Evolutionary conservation across 257 asterid species (phyloP).

Genomic region (Nicotiana tabacum): DNA sequence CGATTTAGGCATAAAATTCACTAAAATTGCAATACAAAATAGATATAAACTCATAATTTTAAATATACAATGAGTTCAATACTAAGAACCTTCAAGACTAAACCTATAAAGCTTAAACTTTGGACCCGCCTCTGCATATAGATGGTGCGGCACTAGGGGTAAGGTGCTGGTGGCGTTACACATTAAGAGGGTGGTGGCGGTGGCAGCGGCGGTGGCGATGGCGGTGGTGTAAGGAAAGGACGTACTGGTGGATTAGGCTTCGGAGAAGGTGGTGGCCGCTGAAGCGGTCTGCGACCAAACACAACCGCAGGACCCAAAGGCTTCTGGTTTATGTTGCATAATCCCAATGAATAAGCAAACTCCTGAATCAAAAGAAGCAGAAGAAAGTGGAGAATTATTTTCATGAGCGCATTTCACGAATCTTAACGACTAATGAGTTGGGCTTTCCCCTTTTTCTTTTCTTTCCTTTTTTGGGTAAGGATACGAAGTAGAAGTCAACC

Average conservation of each 20-base stretch:
- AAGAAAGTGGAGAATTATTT: background rate
- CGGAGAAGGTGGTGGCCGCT: background rate
- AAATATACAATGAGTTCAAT: too few species aligned
- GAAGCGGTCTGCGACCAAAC: background rate
- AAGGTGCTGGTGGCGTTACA: background rate
- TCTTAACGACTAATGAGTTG: too few species aligned
- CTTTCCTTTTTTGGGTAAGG: too few species aligned
- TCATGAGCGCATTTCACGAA: background rate
- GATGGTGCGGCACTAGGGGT: background rate
- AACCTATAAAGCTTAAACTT: too few species aligned
- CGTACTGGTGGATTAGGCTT: background rate
- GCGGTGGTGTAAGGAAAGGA: background rate
- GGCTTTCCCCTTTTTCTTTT: too few species aligned
- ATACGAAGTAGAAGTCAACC: too few species aligned
- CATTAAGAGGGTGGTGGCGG: rapidly evolving
- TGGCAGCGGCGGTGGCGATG: background rate
- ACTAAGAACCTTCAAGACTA: too few species aligned
- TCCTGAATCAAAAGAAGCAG: background rate
- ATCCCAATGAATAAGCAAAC: background rate
- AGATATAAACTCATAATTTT: too few species aligned
- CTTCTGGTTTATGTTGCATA: background rate
- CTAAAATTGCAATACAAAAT: too few species aligned
- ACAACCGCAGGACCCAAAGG: background rate
- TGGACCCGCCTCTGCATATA: too few species aligned
- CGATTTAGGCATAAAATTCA: too few species aligned